Base-by-base conservation (phyloP, 139 green algal species). In the Parachlorella kessleri region DNA sequence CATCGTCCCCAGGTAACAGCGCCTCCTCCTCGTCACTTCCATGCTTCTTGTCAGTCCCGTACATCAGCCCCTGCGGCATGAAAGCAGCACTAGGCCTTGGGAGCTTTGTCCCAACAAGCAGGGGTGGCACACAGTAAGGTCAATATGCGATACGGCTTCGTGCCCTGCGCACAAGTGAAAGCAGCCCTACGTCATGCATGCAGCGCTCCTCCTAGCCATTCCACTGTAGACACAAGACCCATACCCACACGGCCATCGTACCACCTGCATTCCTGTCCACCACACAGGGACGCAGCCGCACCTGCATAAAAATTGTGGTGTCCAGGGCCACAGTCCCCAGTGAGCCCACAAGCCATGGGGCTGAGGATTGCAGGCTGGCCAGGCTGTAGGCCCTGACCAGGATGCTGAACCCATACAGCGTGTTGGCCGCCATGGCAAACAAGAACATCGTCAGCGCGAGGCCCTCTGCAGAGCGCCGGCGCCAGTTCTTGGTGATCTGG, bases 321-420 rank as follows among this genome's bases (percentile, higher is more conserved):
- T 98, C 95, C 10, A 98, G 82, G 0, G 70, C 75, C 14, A 98
- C 90, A 33, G 94, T 98, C 4, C 95, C 95, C 32, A 98, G 84
- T 18, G 80, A 91, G 53, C 94, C 94, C 26, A 92, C 73, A 32
- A 98, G 79, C 94, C 94, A 98, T 24, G 94, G 94, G 55, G 86
- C 36, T 75, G 95, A 92, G 42, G 87, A 78, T 24, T 83, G 48
- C 35, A 96, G 65, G n/a, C 90, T 75, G 30, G 75, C 28, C 78
- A 73, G 53, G 23, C 6, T 77, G 39, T 84, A 76, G 4, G 88
- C 73, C 4, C 93, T 84, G 66, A 98, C 70, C 42, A 98, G 66
- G 74, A 98, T 97, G 68, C 83, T 83, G 6, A 75, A 40, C 37
- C 92, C 94, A 39, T 95, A 97, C 39, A 86, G 88, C 40, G 91